phyloP scores from a whole-genome alignment of 2,329 filamentous ascomycete genomes.

The Xylogone sp. region DNA sequence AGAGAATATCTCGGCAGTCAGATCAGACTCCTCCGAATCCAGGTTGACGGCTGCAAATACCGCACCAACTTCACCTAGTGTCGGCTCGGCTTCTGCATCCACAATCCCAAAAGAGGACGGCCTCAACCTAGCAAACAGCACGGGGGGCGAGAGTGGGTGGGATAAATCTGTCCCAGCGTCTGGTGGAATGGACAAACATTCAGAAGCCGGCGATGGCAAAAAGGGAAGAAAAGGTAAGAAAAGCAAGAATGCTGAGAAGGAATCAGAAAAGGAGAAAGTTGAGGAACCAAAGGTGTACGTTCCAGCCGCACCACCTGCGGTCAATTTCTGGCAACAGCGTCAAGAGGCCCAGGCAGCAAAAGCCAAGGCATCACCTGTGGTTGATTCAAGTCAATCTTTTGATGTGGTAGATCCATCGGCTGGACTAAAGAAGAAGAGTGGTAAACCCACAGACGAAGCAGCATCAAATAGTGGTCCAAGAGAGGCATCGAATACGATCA shows the following conservation, averaged over 20 bases:
- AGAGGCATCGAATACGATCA: constrained; percentile 30
- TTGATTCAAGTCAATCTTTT: constrained; percentile 10
- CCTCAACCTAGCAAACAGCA: constrained; percentile 57
- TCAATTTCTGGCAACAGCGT: constrained; percentile 87
- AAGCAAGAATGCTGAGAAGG: constrained; percentile 44
- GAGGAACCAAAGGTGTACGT: constrained; percentile 54
- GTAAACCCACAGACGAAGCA: constrained; percentile 35
- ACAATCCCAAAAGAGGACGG: constrained; percentile 55
- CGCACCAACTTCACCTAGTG: constrained; percentile 48
- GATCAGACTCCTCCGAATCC: constrained; percentile 11
- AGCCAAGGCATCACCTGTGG: constrained; percentile 30
- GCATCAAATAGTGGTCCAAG: constrained; percentile 25
- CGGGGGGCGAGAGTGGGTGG: constrained; percentile 63
- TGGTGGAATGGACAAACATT: constrained; percentile 61
- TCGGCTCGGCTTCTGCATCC: constrained; percentile 45
- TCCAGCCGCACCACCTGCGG: constrained; percentile 76
- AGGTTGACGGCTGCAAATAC: constrained; percentile 28
- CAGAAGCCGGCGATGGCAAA: constrained; percentile 29
- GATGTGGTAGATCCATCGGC: constrained; percentile 15
- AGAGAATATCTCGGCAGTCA: constrained; percentile 12
- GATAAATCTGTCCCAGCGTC: constrained; percentile 61
- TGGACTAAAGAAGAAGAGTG: constrained; percentile 34
- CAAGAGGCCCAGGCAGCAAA: constrained; percentile 60
- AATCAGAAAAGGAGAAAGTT: constrained; percentile 56
- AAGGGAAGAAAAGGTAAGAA: constrained; percentile 30